Conservation (phyloP, 2,329 filamentous ascomycete species). For the Pseudogymnoascus sp. region DNA sequence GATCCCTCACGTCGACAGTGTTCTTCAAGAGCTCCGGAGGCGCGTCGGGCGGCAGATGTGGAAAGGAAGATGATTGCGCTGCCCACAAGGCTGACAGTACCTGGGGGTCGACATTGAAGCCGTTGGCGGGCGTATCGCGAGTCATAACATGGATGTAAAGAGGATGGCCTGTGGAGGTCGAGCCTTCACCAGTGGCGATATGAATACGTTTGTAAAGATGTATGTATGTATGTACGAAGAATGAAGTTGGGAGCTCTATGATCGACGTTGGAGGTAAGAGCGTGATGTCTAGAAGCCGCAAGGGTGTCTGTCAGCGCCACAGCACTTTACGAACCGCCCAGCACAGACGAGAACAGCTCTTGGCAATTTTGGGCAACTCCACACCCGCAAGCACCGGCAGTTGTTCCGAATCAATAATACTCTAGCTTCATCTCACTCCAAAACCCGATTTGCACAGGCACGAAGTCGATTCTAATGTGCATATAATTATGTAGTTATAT, state of each 20-base stretch:
- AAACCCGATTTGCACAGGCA: background rate
- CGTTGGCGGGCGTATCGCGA: conserved; percentile 31
- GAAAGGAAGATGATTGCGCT: conserved; percentile 42
- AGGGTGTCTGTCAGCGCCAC: background rate
- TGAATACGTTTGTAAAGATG: background rate
- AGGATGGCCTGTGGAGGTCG: background rate
- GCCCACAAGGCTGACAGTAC: conserved; percentile 52
- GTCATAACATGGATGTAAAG: conserved; percentile 38
- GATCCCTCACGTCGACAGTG: conserved; percentile 51
- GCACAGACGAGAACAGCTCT: background rate
- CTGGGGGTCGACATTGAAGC: conserved; percentile 17
- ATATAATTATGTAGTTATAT: background rate
- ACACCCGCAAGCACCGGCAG: background rate
- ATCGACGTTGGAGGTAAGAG: conserved; percentile 2
- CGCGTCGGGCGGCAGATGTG: conserved; percentile 50
- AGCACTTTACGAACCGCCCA: background rate
- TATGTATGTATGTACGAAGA: background rate
- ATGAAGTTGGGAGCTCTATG: background rate
- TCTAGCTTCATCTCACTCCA: background rate
- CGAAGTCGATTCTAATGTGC: background rate
- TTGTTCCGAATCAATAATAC: background rate
- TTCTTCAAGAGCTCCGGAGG: conserved; percentile 47
- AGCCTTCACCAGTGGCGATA: background rate
- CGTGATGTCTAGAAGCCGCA: background rate
- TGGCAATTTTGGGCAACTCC: background rate